Conservation (phyloP, 805 yeast genomes). For the Scheffersomyces ergatensis region DNA sequence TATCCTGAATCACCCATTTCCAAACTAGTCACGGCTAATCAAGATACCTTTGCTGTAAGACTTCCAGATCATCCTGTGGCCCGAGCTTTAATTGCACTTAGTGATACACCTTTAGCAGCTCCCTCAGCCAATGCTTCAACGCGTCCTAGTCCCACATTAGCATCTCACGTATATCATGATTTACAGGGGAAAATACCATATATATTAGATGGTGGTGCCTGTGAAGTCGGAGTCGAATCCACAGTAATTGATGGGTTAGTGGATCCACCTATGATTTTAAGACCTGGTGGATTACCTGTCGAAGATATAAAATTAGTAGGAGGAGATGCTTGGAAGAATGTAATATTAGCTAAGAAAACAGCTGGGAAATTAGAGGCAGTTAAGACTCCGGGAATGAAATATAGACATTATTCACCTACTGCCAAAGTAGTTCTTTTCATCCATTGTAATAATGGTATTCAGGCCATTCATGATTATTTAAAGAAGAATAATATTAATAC, state of each 20-base stretch:
- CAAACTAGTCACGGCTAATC: constrained; percentile 76
- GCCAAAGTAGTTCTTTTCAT: constrained; percentile 74
- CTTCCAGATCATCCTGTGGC: constrained; percentile 88
- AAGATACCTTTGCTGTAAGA: constrained; percentile 88
- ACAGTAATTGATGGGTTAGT: constrained; percentile 92
- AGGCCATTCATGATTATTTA: constrained; percentile 28
- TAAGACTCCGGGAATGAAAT: constrained; percentile 97
- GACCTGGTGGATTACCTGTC: constrained; percentile 92
- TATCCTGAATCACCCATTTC: constrained; percentile 54
- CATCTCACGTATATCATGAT: constrained; percentile 82
- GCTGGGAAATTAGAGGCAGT: constrained; percentile 69
- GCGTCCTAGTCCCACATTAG: constrained; percentile 88
- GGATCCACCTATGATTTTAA: constrained; percentile 77
- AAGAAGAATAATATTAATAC: constrained; percentile 8
- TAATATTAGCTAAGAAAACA: constrained; percentile 61
- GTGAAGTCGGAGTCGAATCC: constrained; percentile 87
- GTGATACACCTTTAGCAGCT: constrained; percentile 92
- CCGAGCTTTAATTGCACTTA: constrained; percentile 77
- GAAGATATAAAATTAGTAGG: constrained; percentile 70
- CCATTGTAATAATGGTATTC: constrained; percentile 44
- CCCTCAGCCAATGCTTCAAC: constrained; percentile 98
- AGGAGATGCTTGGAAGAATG: constrained; percentile 64
- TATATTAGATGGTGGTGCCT: constrained; percentile 88
- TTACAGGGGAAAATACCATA: constrained; percentile 75
- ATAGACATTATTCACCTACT: constrained; percentile 89